phyloP scores from a whole-genome alignment of 768 basidiomycete genomes.

The Tylopilus intermedius region DNA sequence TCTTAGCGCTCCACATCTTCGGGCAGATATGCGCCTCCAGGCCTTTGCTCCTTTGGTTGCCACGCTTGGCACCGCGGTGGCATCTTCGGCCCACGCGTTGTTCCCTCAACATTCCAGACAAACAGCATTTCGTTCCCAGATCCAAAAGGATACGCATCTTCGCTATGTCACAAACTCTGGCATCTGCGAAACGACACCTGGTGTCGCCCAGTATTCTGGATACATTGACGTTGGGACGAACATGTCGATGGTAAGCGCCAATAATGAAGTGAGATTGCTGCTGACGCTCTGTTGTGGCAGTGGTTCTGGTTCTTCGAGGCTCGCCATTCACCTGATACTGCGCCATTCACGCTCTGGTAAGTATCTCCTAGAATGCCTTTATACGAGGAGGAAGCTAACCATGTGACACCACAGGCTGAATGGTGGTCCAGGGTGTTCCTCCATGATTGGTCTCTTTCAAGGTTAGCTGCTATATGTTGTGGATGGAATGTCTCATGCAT shows the following conservation, averaged over 20 bases:
- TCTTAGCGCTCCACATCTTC: background rate
- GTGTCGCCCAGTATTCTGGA: slow-evolving; percentile 55
- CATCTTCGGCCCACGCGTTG: background rate
- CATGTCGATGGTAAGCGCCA: slow-evolving; percentile 49
- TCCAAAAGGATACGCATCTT: slow-evolving; percentile 28
- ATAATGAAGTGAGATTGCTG: background rate
- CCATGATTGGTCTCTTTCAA: slow-evolving; percentile 64
- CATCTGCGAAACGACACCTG: slow-evolving; percentile 61
- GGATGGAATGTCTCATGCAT: background rate
- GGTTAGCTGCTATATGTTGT: slow-evolving; percentile 28
- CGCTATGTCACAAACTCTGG: slow-evolving; percentile 56
- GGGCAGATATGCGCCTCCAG: slow-evolving; percentile 14
- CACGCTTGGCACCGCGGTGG: background rate
- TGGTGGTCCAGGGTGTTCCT: slow-evolving; percentile 59
- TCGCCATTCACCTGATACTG: slow-evolving; percentile 51
- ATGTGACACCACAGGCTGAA: slow-evolving; percentile 40
- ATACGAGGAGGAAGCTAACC: background rate
- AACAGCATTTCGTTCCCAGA: slow-evolving; percentile 12
- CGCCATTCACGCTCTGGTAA: slow-evolving; percentile 64
- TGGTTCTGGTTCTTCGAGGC: slow-evolving; percentile 78
- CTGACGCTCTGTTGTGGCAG: slow-evolving; percentile 28
- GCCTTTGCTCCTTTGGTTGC: background rate
- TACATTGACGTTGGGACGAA: slow-evolving; percentile 54
- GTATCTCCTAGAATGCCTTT: background rate
- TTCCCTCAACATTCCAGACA: background rate